These are phyloP conservation scores for Lumnitzera racemosa DNA, from an alignment of 345 rosid species.

Conservation along the genomic window DNA sequence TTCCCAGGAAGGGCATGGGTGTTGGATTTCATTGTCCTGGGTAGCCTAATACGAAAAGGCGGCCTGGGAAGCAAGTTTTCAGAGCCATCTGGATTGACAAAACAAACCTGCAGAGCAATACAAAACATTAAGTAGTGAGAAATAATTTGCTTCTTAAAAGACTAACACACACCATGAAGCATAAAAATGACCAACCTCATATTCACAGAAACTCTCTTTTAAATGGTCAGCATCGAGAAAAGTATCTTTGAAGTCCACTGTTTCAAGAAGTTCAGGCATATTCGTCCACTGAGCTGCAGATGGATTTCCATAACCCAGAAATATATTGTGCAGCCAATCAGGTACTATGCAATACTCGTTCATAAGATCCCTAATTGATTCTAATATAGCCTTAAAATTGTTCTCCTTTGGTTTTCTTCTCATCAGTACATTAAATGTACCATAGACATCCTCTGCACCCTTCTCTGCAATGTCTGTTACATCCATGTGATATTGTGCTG, in stretches of 20 bases:
- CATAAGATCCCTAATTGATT: slow-evolving; percentile 99
- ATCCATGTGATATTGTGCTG: slow-evolving; percentile 98
- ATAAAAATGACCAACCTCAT: slow-evolving; percentile 47
- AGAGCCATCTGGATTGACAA: slow-evolving; percentile 55
- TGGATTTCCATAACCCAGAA: slow-evolving; percentile 97
- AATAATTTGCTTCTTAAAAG: not conserved
- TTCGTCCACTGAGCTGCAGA: slow-evolving; percentile 99
- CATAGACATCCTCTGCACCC: slow-evolving; percentile 88
- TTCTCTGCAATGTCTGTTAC: slow-evolving; percentile 84
- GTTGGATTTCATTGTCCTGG: slow-evolving; percentile 57
- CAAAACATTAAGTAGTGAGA: slow-evolving; percentile 3
- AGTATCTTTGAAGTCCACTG: slow-evolving; percentile 92
- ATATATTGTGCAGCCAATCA: slow-evolving; percentile 91
- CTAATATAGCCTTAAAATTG: slow-evolving; percentile 95
- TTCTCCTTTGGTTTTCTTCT: slow-evolving; percentile 99
- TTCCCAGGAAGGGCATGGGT: slow-evolving; percentile 75
- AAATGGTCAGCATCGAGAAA: slow-evolving; percentile 77
- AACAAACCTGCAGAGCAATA: slow-evolving; percentile 48
- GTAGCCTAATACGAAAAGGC: slow-evolving; percentile 76
- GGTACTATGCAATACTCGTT: slow-evolving; percentile 98
- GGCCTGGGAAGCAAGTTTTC: slow-evolving; percentile 66
- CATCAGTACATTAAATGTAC: slow-evolving; percentile 84
- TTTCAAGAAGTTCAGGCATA: slow-evolving; percentile 88
- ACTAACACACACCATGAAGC: not conserved
- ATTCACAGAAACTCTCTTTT: slow-evolving; percentile 63